These are phyloP conservation scores for Eucalyptus erythrocorys DNA, from an alignment of 345 rosid genomes.

Conservation along the genomic window DNA sequence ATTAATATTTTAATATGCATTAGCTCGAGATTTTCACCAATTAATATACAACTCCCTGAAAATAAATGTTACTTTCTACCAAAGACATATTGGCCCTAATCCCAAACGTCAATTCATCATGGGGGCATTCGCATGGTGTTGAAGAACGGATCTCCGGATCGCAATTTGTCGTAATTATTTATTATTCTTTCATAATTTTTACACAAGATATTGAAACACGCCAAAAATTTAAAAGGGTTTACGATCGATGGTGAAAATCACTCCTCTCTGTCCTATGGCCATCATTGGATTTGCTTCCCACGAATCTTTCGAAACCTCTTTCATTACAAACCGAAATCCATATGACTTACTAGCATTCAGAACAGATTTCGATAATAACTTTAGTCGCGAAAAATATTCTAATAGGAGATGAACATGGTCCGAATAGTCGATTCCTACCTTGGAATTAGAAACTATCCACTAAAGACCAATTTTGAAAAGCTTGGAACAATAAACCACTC, in stretches of 20 bases:
- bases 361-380: neutral
- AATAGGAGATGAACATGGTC: no score
- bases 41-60: no score
- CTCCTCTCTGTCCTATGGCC: neutral
- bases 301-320: neutral
- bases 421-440: no score
- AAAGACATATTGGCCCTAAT: neutral
- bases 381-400: neutral
- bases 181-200: neutral
- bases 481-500: accelerated
- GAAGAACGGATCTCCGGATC: neutral
- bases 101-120: neutral
- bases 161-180: neutral
- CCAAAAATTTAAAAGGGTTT: neutral
- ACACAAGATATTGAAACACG: neutral
- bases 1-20: no score
- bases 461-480: no score
- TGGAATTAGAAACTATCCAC: no score
- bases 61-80: neutral
- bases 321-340: neutral
- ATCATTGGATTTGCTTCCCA: neutral
- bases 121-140: neutral
- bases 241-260: neutral
- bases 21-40: neutral
- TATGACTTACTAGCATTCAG: neutral